Conservation (phyloP, 495 filamentous ascomycete genomes). For the Parathielavia hyrcaniae region DNA sequence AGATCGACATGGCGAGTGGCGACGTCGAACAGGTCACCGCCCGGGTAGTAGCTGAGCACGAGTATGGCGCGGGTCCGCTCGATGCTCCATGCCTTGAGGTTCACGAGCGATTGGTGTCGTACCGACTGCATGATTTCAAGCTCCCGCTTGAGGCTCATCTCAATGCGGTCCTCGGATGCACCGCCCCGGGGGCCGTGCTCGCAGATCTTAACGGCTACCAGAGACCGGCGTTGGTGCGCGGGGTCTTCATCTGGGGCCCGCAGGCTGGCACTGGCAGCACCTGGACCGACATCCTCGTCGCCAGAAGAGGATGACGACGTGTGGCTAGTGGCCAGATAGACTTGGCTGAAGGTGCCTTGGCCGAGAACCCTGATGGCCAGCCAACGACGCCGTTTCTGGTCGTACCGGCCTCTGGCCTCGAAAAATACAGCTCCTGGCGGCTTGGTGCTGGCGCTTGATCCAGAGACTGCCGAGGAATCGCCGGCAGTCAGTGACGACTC, state of each 20-base stretch:
- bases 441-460: slow-evolving; percentile 31
- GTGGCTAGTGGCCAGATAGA: slow-evolving; percentile 72
- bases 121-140: slow-evolving; percentile 84
- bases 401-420: slow-evolving; percentile 53
- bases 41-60: slow-evolving; percentile 85
- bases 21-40: slow-evolving; percentile 91
- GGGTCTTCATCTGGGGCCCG: slow-evolving; percentile 21
- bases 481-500: slow-evolving; percentile 48
- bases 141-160: slow-evolving; percentile 88
- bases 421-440: slow-evolving; percentile 50
- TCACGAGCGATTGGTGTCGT: slow-evolving; percentile 80
- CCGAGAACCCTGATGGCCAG: slow-evolving; percentile 73
- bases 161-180: slow-evolving; percentile 78
- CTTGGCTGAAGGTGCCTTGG: slow-evolving; percentile 91
- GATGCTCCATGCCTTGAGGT: slow-evolving; percentile 80
- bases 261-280: slow-evolving; percentile 12
- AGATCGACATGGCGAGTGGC: slow-evolving; percentile 61
- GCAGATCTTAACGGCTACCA: slow-evolving; percentile 93
- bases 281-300: slow-evolving; percentile 38
- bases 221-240: slow-evolving; percentile 42
- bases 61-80: slow-evolving; percentile 74
- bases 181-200: slow-evolving; percentile 90
- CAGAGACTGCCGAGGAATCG: slow-evolving; percentile 30
- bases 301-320: slow-evolving; percentile 32
- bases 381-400: slow-evolving; percentile 58